These are phyloP conservation scores for Rhizopogon vinicolor DNA, from an alignment of 768 basidiomycete genomes.

Conservation along the genomic window DNA sequence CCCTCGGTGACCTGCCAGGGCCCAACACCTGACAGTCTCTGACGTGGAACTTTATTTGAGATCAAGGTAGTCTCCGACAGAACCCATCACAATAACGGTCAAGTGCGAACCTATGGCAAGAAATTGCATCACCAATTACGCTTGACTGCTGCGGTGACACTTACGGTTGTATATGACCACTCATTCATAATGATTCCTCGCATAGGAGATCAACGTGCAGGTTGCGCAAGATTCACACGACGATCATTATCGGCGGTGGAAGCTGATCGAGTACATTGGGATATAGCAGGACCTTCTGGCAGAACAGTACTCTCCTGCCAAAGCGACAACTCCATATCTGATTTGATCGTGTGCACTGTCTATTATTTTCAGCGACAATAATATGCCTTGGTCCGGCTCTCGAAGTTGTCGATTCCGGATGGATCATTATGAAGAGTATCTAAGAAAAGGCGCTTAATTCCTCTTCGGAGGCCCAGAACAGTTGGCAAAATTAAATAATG, in stretches of 20 bases:
- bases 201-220: no score
- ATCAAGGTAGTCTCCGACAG: no score
- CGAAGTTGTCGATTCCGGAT: constrained; percentile 15
- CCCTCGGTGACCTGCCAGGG: neutral
- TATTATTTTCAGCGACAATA: neutral
- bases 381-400: constrained; percentile 6
- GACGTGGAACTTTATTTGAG: neutral
- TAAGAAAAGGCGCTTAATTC: no score
- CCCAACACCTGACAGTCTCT: neutral
- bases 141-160: neutral
- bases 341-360: no score
- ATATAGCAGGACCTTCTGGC: neutral
- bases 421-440: no score
- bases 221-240: neutral
- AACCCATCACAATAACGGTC: neutral
- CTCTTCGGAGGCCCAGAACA: no score
- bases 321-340: neutral
- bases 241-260: neutral
- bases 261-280: neutral
- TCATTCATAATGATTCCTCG: neutral
- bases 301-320: neutral
- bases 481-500: constrained; percentile 10
- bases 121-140: no score
- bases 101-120: neutral
- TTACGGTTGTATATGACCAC: neutral